A percentile compares a stretch with the other conserved stretches of the same genome.
phyloP scores from a whole-genome alignment of 1,139 yeast genomes.

The Petasospora rhodanensis region DNA sequence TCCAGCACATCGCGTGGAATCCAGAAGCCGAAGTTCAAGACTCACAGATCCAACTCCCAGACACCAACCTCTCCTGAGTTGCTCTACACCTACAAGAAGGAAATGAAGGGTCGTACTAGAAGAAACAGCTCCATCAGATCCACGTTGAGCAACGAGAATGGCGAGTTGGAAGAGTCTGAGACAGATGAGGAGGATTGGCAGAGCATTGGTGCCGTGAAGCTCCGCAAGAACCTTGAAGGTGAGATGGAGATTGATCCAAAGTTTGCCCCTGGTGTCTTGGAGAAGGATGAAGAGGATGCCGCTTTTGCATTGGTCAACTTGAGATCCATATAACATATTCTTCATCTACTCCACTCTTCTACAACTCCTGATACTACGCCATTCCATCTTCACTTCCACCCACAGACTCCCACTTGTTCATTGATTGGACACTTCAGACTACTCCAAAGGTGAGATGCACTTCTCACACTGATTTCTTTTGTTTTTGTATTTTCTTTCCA shows the following conservation, averaged over 20 bases:
- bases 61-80: slow-evolving; percentile 27
- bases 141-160: slow-evolving; percentile 17
- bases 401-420: too few relatives aligned
- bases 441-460: too few relatives aligned
- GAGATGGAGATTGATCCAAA: slow-evolving; percentile 10
- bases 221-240: slow-evolving; percentile 34
- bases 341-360: too few relatives aligned
- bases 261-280: slow-evolving; percentile 7
- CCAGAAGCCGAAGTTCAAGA: slow-evolving; percentile 24
- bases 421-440: too few relatives aligned
- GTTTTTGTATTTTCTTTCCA: too few relatives aligned
- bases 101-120: slow-evolving; percentile 17
- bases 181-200: slow-evolving; percentile 98
- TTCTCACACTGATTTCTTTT: too few relatives aligned
- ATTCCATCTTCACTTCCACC: too few relatives aligned
- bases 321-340: slow-evolving; percentile 34
- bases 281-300: slow-evolving; percentile 42
- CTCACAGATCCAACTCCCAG: slow-evolving; percentile 24
- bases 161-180: slow-evolving; percentile 33
- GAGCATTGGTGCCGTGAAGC: slow-evolving; percentile 69
- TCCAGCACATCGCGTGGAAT: slow-evolving; percentile 22
- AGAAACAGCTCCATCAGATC: slow-evolving; percentile 26
- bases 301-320: slow-evolving; percentile 61
- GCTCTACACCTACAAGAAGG: slow-evolving; percentile 13
- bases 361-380: too few relatives aligned